Conservation (phyloP, 495 filamentous ascomycete species). For the Saxispiralis lemnorum region DNA sequence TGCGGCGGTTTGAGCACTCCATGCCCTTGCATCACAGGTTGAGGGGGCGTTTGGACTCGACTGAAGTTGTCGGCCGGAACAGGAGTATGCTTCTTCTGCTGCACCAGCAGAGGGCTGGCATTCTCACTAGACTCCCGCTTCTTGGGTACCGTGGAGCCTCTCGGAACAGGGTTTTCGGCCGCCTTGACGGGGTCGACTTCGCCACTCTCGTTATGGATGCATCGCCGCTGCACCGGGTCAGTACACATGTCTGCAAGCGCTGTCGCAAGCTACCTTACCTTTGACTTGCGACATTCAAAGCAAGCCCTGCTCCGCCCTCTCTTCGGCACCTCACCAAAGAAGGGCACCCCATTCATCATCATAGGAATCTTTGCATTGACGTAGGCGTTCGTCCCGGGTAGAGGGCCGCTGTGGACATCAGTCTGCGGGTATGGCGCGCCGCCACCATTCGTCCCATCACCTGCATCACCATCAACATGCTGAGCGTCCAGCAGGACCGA, state of each 20-base stretch:
- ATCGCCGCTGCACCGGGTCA: constrained; percentile 37
- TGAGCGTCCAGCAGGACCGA: not conserved
- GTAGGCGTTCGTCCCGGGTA: constrained; percentile 13
- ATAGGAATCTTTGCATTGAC: constrained; percentile 13
- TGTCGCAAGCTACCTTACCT: constrained; percentile 29
- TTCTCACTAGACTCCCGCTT: constrained; percentile 8
- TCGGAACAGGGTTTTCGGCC: constrained; percentile 39
- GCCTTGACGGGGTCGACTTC: constrained; percentile 46
- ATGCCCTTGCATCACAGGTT: not conserved
- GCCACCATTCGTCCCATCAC: not conserved
- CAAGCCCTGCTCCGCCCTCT: constrained; percentile 40
- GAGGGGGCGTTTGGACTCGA: not conserved
- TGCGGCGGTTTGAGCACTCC: constrained; percentile 4
- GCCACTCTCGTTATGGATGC: constrained; percentile 49
- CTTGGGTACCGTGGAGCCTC: constrained; percentile 27
- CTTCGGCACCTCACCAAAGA: constrained; percentile 21
- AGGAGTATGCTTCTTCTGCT: constrained; percentile 11
- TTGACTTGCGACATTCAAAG: constrained; percentile 49
- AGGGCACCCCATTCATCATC: constrained; percentile 14
- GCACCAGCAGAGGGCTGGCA: not conserved
- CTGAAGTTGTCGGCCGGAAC: not conserved
- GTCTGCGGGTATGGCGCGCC: not conserved
- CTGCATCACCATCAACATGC: not conserved
- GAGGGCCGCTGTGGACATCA: constrained; percentile 2
- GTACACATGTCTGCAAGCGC: constrained; percentile 2